Percentiles rank a stretch among this genome's conserved stretches.
phyloP scores from a whole-genome alignment of 768 basidiomycete genomes.

The Boletus rufocinnamomeus region DNA sequence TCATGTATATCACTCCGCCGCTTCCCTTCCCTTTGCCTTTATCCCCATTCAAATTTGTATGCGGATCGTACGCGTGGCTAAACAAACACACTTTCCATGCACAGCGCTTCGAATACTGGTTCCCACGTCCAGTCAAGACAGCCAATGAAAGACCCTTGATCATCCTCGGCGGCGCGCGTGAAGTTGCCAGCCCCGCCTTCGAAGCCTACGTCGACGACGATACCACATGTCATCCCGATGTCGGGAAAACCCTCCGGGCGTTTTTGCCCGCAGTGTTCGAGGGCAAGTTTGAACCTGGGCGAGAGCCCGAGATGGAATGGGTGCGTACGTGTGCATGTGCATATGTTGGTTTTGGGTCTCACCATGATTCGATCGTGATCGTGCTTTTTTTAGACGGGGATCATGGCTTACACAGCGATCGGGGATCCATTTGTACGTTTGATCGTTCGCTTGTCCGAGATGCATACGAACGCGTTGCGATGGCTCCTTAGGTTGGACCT shows the following conservation, averaged over 20 bases:
- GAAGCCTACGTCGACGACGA: slow-evolving; percentile 64
- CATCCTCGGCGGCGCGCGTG: slow-evolving; percentile 73
- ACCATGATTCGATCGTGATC: not conserved
- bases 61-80: not conserved
- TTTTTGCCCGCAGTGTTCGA: slow-evolving; percentile 65
- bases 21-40: not conserved
- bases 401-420: slow-evolving; percentile 71
- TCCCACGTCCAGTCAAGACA: slow-evolving; percentile 57
- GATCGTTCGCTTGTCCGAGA: not conserved
- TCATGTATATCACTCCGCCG: not conserved
- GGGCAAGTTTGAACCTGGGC: slow-evolving; percentile 46
- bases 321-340: slow-evolving; percentile 39
- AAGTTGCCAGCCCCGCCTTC: slow-evolving; percentile 39
- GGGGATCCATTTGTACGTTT: slow-evolving; percentile 66
- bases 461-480: no score
- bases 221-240: slow-evolving; percentile 45
- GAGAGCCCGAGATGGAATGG: slow-evolving; percentile 81
- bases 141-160: slow-evolving; percentile 51
- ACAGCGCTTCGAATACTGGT: slow-evolving; percentile 74
- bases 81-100: not conserved
- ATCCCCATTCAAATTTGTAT: not conserved
- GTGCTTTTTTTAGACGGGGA: slow-evolving; percentile 59
- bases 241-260: slow-evolving; percentile 51
- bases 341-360: not conserved
- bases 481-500: slow-evolving; percentile 56